Base-by-base conservation (phyloP, 345 rosid genomes). In the Moricandia arvensis region DNA sequence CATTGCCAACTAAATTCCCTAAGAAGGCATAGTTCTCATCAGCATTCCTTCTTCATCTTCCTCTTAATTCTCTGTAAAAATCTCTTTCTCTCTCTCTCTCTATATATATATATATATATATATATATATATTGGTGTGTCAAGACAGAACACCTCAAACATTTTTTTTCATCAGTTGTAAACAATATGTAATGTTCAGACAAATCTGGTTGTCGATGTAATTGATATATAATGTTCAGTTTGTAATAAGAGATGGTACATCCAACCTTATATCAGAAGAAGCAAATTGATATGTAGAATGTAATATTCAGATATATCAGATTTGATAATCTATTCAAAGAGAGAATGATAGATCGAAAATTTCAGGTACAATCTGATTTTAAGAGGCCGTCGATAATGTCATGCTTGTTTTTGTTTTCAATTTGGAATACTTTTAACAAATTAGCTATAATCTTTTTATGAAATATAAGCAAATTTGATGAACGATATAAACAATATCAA, bases 1-100 rank as follows among this genome's bases (percentile, higher is more conserved):
- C 89, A 13, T 88, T 84, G 71, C 87, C 86, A n/a, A 74, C 89
- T 21, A 89, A 88, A 82, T 85, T 93, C 8, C 90, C 88, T 11
- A 90, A 87, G 84, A 89, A 88, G 61, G 85, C 86, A 26, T 89
- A 79, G 53, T n/a, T 45, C 17, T 45, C 53, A 45, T 43, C 4
- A 43, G 16, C 49, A 43, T 43, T 43, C 49, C 15, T 13, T 43
- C 49, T 38, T n/a, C n/a, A n/a, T 41, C 49, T n/a, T 45, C 7
- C 17, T 45, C 17, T n/a, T 38, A 1, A 38, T 5, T 38, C 45
- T 38, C n/a, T 38, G 45, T 10, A 38, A 9, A 38, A 38, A 12
- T 15, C 67, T 37, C 21, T 78, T 45, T 71, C 38, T 65, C 21
- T 26, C n/a, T 71, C 60, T 71, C 17, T 16, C n/a, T n/a, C n/a